These are phyloP conservation scores for Taphrina flavorubra DNA, from an alignment of 1,139 yeast species.

Conservation along the genomic window DNA sequence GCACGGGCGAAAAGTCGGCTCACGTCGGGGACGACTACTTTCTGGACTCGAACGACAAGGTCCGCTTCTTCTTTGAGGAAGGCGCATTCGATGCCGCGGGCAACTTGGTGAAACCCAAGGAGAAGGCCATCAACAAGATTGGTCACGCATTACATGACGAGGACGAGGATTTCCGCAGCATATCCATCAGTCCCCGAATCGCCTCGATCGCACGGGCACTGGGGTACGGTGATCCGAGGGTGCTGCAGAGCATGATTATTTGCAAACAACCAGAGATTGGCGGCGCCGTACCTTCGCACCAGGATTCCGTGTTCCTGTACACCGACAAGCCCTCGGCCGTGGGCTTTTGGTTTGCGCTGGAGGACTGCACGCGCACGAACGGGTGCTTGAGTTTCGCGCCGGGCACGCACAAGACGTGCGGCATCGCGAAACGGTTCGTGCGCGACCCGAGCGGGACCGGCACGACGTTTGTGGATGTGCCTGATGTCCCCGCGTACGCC, in stretches of 20 bases:
- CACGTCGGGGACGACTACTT: conserved; percentile 80
- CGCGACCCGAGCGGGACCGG: conserved; percentile 58
- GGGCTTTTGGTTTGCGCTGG: conserved; percentile 84
- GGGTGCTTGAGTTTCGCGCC: conserved; percentile 79
- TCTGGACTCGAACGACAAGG: conserved; percentile 69
- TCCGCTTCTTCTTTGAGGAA: conserved; percentile 72
- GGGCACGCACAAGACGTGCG: conserved; percentile 68
- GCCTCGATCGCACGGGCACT: conserved; percentile 61
- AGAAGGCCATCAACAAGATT: conserved; percentile 70
- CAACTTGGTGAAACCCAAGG: conserved; percentile 60
- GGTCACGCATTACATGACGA: conserved; percentile 77
- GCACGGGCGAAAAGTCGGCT: conserved; percentile 58
- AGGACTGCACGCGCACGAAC: conserved; percentile 69
- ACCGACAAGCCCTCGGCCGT: conserved; percentile 74
- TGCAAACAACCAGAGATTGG: conserved; percentile 79
- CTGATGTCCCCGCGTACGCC: conserved; percentile 3
- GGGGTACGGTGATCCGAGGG: conserved; percentile 67
- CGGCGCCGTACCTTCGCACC: conserved; percentile 78
- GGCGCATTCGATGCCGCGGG: conserved; percentile 68
- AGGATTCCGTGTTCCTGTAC: conserved; percentile 74
- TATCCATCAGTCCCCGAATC: conserved; percentile 63
- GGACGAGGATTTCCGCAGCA: conserved; percentile 57
- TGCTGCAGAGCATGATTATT: conserved; percentile 78
- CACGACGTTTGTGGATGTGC: conserved; percentile 54
- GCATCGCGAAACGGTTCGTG: conserved; percentile 70